Evolutionary conservation across 257 asterid species (phyloP), one percentile per base, ranked within the genome.

Genomic region (Ehretia macrophylla): DNA sequence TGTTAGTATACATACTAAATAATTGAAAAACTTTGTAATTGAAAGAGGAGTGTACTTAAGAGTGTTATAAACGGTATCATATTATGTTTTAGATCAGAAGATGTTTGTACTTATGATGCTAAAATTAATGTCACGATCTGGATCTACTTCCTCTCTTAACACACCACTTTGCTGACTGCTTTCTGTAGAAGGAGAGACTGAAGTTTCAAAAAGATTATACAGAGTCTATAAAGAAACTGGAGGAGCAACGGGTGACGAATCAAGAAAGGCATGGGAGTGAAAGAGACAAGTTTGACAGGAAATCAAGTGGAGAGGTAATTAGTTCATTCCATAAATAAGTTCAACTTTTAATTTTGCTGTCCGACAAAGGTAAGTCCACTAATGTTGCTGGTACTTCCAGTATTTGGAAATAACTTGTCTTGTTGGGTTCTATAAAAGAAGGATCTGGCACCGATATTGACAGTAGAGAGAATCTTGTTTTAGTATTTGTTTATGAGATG

Each of bases 121-220:
- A 17, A n/a, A 17, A n/a, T 19, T n/a, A 20, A n/a, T n/a, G n/a
- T n/a, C n/a, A n/a, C n/a, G n/a, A n/a, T n/a, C n/a, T n/a, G n/a
- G 35, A 44, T 59, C 50, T 44, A 52, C 50, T 47, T 49, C 17
- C 18, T 22, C 10, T 62, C 35, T 65, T 20, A 10, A 23, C 6
- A 3, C 35, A 27, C 6, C 4, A 38, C 27, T 40, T 18, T 57
- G 40, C 40, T 32, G 60, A 50, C 44, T 51, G 32, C 40, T 23
- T 51, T 68, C 62, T 64, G 72, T 78, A 85, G 94, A 67, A 71
- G 74, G 91, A 87, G 68, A 87, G 78, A 70, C 48, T 80, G 71
- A 76, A 75, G 67, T 59, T 70, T 71, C 85, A 76, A 66, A 88
- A 70, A 60, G 89, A 77, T 40, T 72, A 61, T 63, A 58, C 63